Percentiles rank a stretch among this genome's conserved stretches.
phyloP scores from a whole-genome alignment of 139 green algal genomes.

The Spirogloea muscicola region DNA sequence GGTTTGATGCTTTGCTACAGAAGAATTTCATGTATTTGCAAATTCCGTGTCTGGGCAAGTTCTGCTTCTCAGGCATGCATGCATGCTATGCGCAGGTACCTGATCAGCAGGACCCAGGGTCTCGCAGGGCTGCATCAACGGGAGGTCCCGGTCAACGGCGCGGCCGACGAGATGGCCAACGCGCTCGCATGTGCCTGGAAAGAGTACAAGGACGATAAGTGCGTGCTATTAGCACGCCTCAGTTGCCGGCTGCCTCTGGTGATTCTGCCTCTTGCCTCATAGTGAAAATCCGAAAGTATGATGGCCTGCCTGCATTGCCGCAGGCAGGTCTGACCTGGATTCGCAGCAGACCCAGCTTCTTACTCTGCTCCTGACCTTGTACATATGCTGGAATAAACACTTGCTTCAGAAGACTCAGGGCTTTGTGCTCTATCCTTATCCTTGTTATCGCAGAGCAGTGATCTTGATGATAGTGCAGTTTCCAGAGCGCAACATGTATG shows the following conservation, averaged over 20 bases:
- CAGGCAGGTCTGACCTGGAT: too few relatives aligned
- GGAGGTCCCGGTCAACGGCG: conserved; percentile 68
- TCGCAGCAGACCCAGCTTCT: too few relatives aligned
- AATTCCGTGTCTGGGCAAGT: neutral
- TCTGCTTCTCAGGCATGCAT: neutral
- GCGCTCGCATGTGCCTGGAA: conserved; percentile 58
- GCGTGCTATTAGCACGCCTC: neutral
- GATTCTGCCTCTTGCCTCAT: neutral
- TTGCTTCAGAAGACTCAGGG: neutral
- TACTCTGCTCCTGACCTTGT: neutral
- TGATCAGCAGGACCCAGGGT: conserved; percentile 2
- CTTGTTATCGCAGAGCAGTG: conserved; percentile 38
- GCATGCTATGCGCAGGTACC: conserved; percentile 7
- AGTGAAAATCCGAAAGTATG: neutral
- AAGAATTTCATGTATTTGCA: neutral
- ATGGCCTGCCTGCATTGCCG: neutral
- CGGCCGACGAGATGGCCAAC: conserved; percentile 56
- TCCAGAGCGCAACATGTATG: conserved; percentile 84
- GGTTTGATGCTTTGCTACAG: neutral
- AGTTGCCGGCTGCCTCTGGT: neutral
- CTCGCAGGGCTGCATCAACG: neutral
- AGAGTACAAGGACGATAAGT: conserved; percentile 34
- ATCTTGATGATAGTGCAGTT: conserved; percentile 92
- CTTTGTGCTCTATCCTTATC: neutral
- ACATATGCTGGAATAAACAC: neutral